phyloP scores from a whole-genome alignment of 1,284 basidiomycete species.

The Cerrena zonata region DNA sequence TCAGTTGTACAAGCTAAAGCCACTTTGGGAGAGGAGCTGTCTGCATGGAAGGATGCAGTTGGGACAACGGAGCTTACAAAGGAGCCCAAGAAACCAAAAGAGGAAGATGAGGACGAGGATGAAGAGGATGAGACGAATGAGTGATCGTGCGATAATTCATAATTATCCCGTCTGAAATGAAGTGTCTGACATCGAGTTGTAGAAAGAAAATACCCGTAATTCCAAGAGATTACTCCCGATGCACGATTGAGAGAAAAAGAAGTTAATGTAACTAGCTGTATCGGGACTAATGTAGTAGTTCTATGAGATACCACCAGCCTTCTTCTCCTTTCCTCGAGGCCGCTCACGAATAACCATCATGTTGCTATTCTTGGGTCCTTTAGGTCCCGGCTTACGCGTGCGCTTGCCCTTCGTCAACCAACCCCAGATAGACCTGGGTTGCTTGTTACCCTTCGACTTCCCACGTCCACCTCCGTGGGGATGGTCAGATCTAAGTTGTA shows the following conservation, averaged over 20 bases:
- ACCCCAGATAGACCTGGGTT: constrained; percentile 87
- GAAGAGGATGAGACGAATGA: constrained; percentile 26
- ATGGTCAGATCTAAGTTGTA: constrained; percentile 69
- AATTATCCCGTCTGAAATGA: not conserved
- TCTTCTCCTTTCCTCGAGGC: constrained; percentile 78
- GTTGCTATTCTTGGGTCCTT: constrained; percentile 85
- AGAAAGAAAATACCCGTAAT: too few species aligned
- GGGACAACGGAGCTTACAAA: constrained; percentile 52
- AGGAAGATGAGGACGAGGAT: constrained; percentile 39
- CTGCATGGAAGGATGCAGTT: constrained; percentile 63
- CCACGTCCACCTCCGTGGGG: constrained; percentile 98
- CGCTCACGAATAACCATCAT: constrained; percentile 89
- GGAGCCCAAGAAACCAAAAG: constrained; percentile 28
- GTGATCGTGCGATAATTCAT: not conserved
- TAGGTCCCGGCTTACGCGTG: constrained; percentile 85
- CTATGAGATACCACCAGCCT: constrained; percentile 10
- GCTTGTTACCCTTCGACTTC: constrained; percentile 93
- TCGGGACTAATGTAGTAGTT: not conserved
- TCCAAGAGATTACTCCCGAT: too few species aligned
- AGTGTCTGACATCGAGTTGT: too few species aligned
- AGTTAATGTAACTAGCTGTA: too few species aligned
- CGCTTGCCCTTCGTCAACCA: constrained; percentile 88
- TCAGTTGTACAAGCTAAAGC: constrained; percentile 48
- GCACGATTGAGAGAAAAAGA: too few species aligned
- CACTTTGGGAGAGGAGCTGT: constrained; percentile 56